Evolutionary conservation across 345 rosid genomes (phyloP), one percentile per base, ranked within the genome.

Genomic region (Eucalyptus erythrocorys): DNA sequence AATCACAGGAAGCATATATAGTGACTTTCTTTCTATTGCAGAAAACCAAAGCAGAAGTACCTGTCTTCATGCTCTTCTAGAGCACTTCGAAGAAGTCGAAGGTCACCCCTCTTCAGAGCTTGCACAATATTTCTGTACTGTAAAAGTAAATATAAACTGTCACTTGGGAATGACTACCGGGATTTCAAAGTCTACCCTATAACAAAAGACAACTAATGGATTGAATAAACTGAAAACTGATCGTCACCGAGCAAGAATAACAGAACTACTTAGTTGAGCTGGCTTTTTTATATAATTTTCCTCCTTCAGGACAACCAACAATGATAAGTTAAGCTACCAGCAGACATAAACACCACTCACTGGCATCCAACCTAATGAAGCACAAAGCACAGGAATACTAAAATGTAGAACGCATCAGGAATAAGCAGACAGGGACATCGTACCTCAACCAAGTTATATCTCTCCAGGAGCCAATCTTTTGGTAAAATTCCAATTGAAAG

Each of bases 401-500:
- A 50, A 85, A 85, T 15, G 32, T 17, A 85, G 30, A 50, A 32
- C 42, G 64, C 59, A 40, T 37, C 47, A 76, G 82, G n/a, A 85
- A 80, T 27, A 86, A 86, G 79, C 32, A 76, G 85, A 90, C 12
- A 4, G 32, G 79, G 48, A 90, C 88, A 87, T 42, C 86, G 66
- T 92, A 97, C 99, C 99, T 98, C 99, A 55, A 91, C 93, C 68
- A 98, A 91, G 91, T 94, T 94, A 92, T 94, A 93, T 86, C 93
- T 95, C 93, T 92, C 92, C 79, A 98, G 93, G 87, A 97, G 95
- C 93, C 92, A 89, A 85, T 94, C 92, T 48, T 87, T 90, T 13
- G 99, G 99, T 90, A 98, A 90, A 87, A 95, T 93, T 91, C 99
- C 99, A 85, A 97, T 85, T 13, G 98, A 98, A 90, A 98, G 97